Evolutionary conservation across 2,329 filamentous ascomycete genomes (phyloP), one percentile per base, ranked within the genome.

Genomic region (Sporothrix phasma): DNA sequence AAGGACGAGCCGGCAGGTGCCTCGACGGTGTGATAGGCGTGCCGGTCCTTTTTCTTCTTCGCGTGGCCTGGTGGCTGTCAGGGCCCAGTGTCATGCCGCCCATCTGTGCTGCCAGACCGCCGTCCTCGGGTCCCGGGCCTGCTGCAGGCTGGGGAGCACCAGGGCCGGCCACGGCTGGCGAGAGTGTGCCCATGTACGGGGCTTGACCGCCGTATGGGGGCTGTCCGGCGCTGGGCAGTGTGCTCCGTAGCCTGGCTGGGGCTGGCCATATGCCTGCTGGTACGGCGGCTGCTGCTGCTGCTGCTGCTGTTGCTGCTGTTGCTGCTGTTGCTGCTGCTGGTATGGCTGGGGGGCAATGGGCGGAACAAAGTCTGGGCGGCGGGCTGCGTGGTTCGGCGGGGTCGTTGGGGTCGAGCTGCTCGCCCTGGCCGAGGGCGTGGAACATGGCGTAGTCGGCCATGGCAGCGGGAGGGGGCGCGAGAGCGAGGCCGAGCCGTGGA

Each of bases 1-100:
- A 88, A 85, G 5, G 87, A 85, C 39, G 85, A 85, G 59, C 86
- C 85, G 5, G 80, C 80, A 13, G 87, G 81, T 24, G 89, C 85
- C 68, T 93, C 90, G 62, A 97, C 84, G 45, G 85, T 88, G 75
- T 97, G 93, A 75, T 96, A 89, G 68, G 92, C 93, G 76, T 97
- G 93, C 66, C 91, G 85, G 74, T 97, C 89, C 82, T 96, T 97
- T 85, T 96, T 97, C 81, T 92, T 90, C 75, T 81, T 88, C 85
- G 81, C 64, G 76, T 76, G 2, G 78, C 78, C 58, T 83, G 74
- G 41, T 79, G 78, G 53, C 80, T 76, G 47, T 81, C 78, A 47
- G 69, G 80, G 39, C 81, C 85, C 69, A 96, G 78, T 46, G 81
- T 86, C 82, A 95, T 84, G 66, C 85, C 86, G 47, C 87, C 87